Percentiles rank a stretch among this genome's conserved stretches.
These are phyloP conservation scores for Amylocarpus encephaloides DNA, from an alignment of 2,329 filamentous ascomycete species.

Conservation along the genomic window DNA sequence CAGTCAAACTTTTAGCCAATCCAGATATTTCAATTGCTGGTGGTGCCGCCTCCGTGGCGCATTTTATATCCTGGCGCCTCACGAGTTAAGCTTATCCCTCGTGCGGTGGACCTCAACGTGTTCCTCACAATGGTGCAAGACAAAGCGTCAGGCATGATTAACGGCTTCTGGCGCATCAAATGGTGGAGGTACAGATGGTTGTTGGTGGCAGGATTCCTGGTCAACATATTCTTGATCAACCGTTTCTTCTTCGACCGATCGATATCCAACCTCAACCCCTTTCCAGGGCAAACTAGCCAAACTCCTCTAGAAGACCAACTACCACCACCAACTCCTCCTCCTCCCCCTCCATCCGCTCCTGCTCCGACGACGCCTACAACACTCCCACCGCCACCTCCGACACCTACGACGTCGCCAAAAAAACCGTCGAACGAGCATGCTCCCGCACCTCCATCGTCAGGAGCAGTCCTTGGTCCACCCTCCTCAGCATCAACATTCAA, in stretches of 20 bases:
- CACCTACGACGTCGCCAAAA: too few relatives aligned
- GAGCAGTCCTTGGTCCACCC: background rate
- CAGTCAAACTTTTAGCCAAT: too few relatives aligned
- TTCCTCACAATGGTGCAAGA: constrained; percentile 8
- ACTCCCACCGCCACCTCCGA: background rate
- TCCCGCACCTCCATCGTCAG: background rate
- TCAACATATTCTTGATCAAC: constrained; percentile 23
- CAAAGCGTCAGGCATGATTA: constrained; percentile 20
- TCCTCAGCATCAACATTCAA: constrained; percentile 13
- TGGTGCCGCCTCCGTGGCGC: too few relatives aligned
- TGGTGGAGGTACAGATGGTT: constrained; percentile 25
- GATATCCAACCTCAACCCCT: constrained; percentile 11
- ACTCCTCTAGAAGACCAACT: background rate
- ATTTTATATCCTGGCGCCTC: too few relatives aligned
- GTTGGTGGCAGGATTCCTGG: constrained; percentile 15
- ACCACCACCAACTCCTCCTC: too few relatives aligned
- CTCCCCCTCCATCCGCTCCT: constrained; percentile 3
- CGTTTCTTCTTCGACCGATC: constrained; percentile 21
- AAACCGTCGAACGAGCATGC: background rate
- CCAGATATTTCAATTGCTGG: too few relatives aligned
- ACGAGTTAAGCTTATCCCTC: too few relatives aligned
- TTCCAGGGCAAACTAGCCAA: constrained; percentile 3
- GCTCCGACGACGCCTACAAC: background rate
- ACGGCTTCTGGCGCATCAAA: constrained; percentile 20
- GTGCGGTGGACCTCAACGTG: too few relatives aligned